phyloP scores from a whole-genome alignment of 1,284 basidiomycete species.

The Sanghuangporus baumii region DNA sequence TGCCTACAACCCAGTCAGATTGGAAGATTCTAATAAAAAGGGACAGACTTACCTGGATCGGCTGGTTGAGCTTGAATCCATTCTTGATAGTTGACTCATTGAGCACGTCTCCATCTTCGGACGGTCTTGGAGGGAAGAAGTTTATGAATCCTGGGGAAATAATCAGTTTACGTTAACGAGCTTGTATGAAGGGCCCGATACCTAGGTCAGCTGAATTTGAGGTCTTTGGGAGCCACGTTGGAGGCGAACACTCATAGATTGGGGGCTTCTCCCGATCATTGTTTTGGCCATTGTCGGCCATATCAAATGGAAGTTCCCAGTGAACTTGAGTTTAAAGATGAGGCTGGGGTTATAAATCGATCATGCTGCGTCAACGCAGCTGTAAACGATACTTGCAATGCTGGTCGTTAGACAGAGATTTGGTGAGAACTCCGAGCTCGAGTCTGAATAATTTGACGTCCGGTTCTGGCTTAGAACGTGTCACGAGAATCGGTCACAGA shows the following conservation, averaged over 20 bases:
- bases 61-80: constrained; percentile 60
- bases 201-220: constrained; percentile 67
- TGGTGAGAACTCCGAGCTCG: background rate
- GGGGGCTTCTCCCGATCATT: constrained; percentile 32
- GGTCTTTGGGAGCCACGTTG: constrained; percentile 62
- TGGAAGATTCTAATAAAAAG: background rate
- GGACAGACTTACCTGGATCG: constrained; percentile 51
- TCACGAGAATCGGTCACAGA: background rate
- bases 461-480: background rate
- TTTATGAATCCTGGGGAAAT: constrained; percentile 67
- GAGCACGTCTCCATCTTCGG: constrained; percentile 82
- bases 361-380: background rate
- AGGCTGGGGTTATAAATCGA: background rate
- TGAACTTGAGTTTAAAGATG: background rate
- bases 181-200: constrained; percentile 23
- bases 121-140: constrained; percentile 78
- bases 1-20: constrained; percentile 36
- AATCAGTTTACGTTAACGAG: constrained; percentile 9
- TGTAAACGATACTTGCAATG: background rate
- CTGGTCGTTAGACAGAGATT: background rate
- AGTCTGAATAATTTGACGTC: background rate
- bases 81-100: constrained; percentile 74
- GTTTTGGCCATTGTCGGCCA: constrained; percentile 12
- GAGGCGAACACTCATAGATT: constrained; percentile 63
- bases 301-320: background rate